A percentile compares a stretch with the other conserved stretches of the same genome.
phyloP scores from a whole-genome alignment of 1,139 yeast genomes.

The Meyerozyma sp. region DNA sequence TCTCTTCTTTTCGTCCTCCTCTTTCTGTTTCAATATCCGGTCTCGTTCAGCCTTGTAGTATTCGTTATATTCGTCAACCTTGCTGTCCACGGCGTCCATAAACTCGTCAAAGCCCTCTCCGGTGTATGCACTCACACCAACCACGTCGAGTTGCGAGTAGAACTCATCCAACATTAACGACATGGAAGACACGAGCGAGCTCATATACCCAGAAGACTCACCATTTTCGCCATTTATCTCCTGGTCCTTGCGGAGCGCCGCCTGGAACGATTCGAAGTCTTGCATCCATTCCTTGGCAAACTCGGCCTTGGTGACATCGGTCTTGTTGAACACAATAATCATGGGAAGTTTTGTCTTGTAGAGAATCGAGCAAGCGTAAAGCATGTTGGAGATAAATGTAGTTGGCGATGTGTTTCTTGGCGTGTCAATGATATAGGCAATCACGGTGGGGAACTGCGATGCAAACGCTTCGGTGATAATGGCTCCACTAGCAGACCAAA shows the following conservation, averaged over 20 bases:
- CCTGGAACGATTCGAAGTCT: conserved; percentile 89
- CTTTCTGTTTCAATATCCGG: conserved; percentile 68
- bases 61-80: conserved; percentile 81
- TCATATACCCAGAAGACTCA: conserved; percentile 88
- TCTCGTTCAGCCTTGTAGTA: conserved; percentile 87
- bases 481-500: conserved; percentile 96
- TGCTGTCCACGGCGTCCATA: conserved; percentile 72
- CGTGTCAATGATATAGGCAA: conserved; percentile 94
- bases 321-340: conserved; percentile 94
- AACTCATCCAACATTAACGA: conserved; percentile 95
- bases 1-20: conserved; percentile 65
- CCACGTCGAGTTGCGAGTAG: conserved; percentile 88
- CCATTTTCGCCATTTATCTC: conserved; percentile 66
- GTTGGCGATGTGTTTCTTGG: conserved; percentile 93
- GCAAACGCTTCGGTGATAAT: conserved; percentile 97
- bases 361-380: conserved; percentile 93
- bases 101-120: conserved; percentile 95
- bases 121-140: conserved; percentile 84
- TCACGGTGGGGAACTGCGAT: conserved; percentile 88
- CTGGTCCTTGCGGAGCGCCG: conserved; percentile 58
- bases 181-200: conserved; percentile 89
- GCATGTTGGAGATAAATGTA: conserved; percentile 96
- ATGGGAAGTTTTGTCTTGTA: conserved; percentile 96
- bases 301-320: conserved; percentile 78
- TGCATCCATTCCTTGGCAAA: conserved; percentile 98